Base-by-base conservation (phyloP, 148 eudicot genomes). In the Tetragonia tetragonoides region DNA sequence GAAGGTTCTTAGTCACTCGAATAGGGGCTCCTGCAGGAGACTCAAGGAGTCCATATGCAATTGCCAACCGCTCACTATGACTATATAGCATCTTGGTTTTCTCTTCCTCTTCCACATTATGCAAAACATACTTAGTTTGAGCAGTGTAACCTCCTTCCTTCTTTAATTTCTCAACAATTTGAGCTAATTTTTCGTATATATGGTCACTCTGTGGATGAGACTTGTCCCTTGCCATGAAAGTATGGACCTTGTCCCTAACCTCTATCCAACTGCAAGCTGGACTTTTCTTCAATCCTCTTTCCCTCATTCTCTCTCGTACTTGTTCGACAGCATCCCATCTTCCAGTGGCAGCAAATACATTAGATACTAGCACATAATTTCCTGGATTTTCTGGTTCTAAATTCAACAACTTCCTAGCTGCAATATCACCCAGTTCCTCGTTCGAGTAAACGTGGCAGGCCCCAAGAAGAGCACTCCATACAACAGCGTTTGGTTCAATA, bases 231-330 rank as follows among this genome's bases (percentile, higher is more conserved):
- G 89, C 90, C 79, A 79, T 79, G 68, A 95, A 95, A 1, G 85
- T 87, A 83, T 95, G 99, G 41, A 91, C 86, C 68, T 83, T 81
- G 73, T 88, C 86, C 21, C 84, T 87, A 18, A 93, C 78, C 82
- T 93, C 95, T 42, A 95, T 91, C 97, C 99, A 95, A 84, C 97
- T 91, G 80, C 97, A 93, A 3, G 87, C 99, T 5, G 99, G 99
- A 69, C 88, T 91, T 87, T 95, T 95, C 86, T 86, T 91, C 76
- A 95, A 75, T 15, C 90, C 90, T 78, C 82, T 84, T 66, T 57
- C 81, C 79, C 87, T 90, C 97, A 95, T 95, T 79, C 51, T 81
- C 65, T 51, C 77, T 72, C 99, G 89, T 72, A 91, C 84, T 79
- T 81, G 79, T 60, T 80, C 91, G 61, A 88, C 90, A 63, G 90